Evolutionary conservation across 495 filamentous ascomycete genomes (phyloP), one percentile per base, ranked within the genome.

Genomic region (Cryomyces minteri): DNA sequence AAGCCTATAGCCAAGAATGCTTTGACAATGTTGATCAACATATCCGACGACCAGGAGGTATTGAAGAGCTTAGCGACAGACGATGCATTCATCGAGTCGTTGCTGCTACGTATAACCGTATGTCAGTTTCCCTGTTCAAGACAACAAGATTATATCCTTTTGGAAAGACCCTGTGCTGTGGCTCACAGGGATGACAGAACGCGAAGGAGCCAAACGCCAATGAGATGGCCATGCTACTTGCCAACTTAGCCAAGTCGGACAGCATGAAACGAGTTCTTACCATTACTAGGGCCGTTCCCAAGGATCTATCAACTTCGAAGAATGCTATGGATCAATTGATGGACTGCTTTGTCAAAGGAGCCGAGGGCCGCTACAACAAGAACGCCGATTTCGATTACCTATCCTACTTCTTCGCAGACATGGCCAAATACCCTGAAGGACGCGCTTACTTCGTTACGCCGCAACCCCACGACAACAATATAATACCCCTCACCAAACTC

Each of bases 261-360:
- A 69, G 68, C 5, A 62, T 94, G 31, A 74, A 77, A 45, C 72
- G 72, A 39, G 62, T 96, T 28, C 55, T 83, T 10, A 64, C 65
- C 2, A 63, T 81, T 29, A 80, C 79, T 51, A 76, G 82, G 41
- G 51, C 63, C 7, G 59, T 74, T 7, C 78, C 80, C 5, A 61
- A 63, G 25, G 69, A 69, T 11, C 68, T 80, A 18, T 87, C 87
- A 4, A 68, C 57, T 5, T 80, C 81, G 4, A 68, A 77, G 31
- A 66, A 75, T 38, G 81, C 80, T 9, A 74, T 95, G 43, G 84
- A 94, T 58, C 92, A 96, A 57, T 65, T 96, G 14, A 79, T 96
- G 54, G 90, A 94, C 58, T 80, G 88, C 54, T 98, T 96, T 57
- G 92, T 96, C 46, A 87, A 85, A 62, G 88, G 88, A 9, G 76